These are phyloP conservation scores for Backusella morwellensis DNA, from an alignment of 192 early-diverging fungal species.

Conservation along the genomic window DNA sequence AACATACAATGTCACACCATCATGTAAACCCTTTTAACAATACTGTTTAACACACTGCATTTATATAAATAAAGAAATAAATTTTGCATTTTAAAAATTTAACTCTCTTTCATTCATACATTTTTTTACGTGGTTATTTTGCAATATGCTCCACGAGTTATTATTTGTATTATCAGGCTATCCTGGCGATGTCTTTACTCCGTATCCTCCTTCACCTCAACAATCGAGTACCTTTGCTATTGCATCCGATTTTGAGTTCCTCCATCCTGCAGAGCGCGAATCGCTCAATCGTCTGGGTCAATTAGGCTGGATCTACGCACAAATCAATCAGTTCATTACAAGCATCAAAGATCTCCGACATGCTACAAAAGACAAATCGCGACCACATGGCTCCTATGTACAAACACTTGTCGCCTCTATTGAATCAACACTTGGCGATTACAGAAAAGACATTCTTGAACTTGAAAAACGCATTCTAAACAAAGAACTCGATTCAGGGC, in stretches of 20 bases:
- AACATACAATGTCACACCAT: neutral
- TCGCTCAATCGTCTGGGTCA: conserved; percentile 56
- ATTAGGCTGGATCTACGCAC: conserved; percentile 52
- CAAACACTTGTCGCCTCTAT: conserved; percentile 50
- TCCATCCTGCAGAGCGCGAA: conserved; percentile 63
- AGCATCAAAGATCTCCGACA: neutral
- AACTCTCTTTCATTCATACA: no score
- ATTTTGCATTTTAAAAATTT: neutral
- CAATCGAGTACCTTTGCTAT: conserved; percentile 53
- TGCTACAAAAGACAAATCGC: neutral
- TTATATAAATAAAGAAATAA: neutral
- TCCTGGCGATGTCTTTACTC: conserved; percentile 67
- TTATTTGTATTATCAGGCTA: conserved; percentile 63
- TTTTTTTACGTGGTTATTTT: neutral
- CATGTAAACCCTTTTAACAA: neutral
- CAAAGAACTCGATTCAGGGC: conserved; percentile 48
- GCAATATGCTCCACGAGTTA: conserved; percentile 69
- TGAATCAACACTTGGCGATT: conserved; percentile 39
- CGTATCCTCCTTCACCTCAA: conserved; percentile 39
- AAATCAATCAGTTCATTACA: conserved; percentile 43
- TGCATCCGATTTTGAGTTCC: conserved; percentile 55
- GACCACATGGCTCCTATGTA: conserved; percentile 43
- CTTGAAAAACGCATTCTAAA: conserved; percentile 50
- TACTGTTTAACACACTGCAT: neutral
- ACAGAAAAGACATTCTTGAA: conserved; percentile 46